phyloP scores from a whole-genome alignment of 2,329 filamentous ascomycete genomes.

The Penicillium vulpinum region DNA sequence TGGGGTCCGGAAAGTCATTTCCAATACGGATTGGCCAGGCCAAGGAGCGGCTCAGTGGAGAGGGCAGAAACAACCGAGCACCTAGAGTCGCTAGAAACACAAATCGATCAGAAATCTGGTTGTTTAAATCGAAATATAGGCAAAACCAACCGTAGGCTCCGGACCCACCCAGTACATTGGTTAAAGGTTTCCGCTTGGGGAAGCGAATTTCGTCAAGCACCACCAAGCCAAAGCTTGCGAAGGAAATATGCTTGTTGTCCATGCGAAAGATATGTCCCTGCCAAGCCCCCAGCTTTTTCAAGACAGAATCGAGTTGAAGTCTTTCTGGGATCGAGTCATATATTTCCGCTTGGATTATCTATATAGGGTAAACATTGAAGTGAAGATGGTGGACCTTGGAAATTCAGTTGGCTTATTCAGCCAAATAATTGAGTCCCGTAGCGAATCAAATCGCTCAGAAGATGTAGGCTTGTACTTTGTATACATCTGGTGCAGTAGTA shows the following conservation, averaged over 20 bases:
- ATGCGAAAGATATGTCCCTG: not conserved
- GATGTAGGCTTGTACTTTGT: no score
- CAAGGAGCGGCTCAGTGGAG: slow-evolving; percentile 15
- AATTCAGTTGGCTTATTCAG: no score
- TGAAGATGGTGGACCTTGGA: no score
- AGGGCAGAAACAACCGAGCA: slow-evolving; percentile 27
- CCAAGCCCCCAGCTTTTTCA: not conserved
- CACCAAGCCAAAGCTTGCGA: slow-evolving; percentile 36
- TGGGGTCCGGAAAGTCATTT: slow-evolving; percentile 25
- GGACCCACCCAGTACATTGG: slow-evolving; percentile 35
- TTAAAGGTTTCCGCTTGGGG: slow-evolving; percentile 23
- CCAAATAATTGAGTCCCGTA: no score
- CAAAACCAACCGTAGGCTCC: slow-evolving; percentile 30
- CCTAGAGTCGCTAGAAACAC: slow-evolving; percentile 24
- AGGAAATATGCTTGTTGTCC: slow-evolving; percentile 17
- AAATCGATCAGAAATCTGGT: not conserved
- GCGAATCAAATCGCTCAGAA: no score
- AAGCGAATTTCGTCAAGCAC: slow-evolving; percentile 40
- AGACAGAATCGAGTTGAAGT: not conserved
- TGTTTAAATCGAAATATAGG: not conserved
- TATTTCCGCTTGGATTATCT: no score
- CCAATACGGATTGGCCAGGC: slow-evolving; percentile 28
- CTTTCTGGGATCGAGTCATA: not conserved
- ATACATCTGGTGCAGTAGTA: no score
- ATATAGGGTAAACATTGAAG: no score